A percentile compares a stretch with the other conserved stretches of the same genome.
phyloP scores from a whole-genome alignment of 2,329 filamentous ascomycete species.

The Exserohilum turcica region DNA sequence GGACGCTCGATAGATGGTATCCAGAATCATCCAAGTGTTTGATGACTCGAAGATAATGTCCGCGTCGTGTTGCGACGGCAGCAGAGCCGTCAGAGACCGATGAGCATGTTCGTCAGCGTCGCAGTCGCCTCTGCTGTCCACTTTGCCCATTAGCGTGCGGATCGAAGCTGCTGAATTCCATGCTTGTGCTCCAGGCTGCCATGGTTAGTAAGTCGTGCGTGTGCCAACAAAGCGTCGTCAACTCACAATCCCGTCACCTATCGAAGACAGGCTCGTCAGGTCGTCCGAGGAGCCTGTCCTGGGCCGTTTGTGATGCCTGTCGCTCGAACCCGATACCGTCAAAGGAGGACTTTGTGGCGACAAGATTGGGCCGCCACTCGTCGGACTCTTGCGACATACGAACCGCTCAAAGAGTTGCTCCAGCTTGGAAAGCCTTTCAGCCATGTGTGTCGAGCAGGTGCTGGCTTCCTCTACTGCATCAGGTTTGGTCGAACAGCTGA shows the following conservation, averaged over 20 bases:
- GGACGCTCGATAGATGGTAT: conserved; percentile 35
- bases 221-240: background rate
- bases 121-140: conserved; percentile 9
- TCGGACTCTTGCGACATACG: conserved; percentile 39
- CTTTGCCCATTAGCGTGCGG: conserved; percentile 27
- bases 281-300: conserved; percentile 30
- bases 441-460: conserved; percentile 37
- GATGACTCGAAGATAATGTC: conserved; percentile 45
- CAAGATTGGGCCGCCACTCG: conserved; percentile 11
- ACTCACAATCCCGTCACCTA: conserved; percentile 41
- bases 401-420: conserved; percentile 46
- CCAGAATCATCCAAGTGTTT: conserved; percentile 45
- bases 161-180: conserved; percentile 42
- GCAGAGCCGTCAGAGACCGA: conserved; percentile 30
- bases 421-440: conserved; percentile 41
- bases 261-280: conserved; percentile 33
- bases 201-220: conserved; percentile 14
- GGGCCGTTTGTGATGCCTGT: conserved; percentile 27
- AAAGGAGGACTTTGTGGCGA: conserved; percentile 27
- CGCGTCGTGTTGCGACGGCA: conserved; percentile 45
- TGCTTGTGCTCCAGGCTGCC: conserved; percentile 36
- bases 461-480: conserved; percentile 25
- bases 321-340: conserved; percentile 21
- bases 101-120: conserved; percentile 26
- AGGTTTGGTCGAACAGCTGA: conserved; percentile 18